Evolutionary conservation across 2,329 filamentous ascomycete species (phyloP).

Genomic region (Macrophomina pseudophaseolina): DNA sequence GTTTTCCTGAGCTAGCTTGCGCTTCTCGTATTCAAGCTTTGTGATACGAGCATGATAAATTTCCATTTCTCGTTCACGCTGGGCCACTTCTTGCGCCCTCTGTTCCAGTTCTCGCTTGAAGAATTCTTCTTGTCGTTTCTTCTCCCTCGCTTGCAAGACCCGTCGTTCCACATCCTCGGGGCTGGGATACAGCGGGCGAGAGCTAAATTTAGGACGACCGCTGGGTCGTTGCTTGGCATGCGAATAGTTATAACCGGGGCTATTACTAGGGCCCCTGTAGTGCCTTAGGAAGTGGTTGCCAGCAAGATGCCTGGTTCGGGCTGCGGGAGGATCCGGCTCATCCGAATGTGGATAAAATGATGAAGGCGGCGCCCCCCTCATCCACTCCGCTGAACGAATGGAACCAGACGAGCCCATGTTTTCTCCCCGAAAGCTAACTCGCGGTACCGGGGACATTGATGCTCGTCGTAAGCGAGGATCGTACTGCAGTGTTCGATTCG

Average conservation of each 20-base stretch:
- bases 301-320: constrained; percentile 1
- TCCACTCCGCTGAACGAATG: constrained; percentile 9
- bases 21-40: constrained; percentile 19
- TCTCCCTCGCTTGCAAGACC: background rate
- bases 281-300: background rate
- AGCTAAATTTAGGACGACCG: background rate
- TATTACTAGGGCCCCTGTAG: background rate
- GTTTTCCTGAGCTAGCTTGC: background rate
- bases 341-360: constrained; percentile 14
- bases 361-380: constrained; percentile 1
- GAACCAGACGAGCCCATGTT: background rate
- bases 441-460: background rate
- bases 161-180: background rate
- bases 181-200: background rate
- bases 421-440: background rate
- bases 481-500: background rate
- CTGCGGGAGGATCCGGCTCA: background rate
- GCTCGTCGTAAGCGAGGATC: background rate
- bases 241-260: background rate
- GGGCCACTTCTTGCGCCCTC: background rate
- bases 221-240: background rate
- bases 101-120: background rate
- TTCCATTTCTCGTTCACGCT: constrained; percentile 5
- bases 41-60: constrained; percentile 2
- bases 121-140: background rate